phyloP scores from a whole-genome alignment of 1,139 yeast species.

The Yamadazyma oceani region DNA sequence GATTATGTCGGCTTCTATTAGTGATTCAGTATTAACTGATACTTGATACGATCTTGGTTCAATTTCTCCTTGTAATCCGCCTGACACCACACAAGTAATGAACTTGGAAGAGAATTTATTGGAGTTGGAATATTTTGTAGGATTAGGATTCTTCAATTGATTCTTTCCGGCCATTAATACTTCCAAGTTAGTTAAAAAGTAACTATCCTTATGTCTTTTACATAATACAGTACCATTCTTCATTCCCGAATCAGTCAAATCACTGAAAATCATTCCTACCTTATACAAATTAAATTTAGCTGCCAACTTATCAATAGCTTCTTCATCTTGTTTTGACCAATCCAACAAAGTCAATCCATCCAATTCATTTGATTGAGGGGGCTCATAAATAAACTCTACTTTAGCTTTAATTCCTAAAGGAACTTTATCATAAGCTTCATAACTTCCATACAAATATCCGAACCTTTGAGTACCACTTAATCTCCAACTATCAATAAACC shows the following conservation, averaged over 20 bases:
- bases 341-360: slow-evolving; percentile 76
- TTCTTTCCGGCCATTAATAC: slow-evolving; percentile 80
- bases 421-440: slow-evolving; percentile 72
- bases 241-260: slow-evolving; percentile 81
- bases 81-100: slow-evolving; percentile 90
- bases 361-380: slow-evolving; percentile 81
- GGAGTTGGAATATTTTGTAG: slow-evolving; percentile 61
- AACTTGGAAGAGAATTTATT: slow-evolving; percentile 83
- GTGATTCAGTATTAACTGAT: slow-evolving; percentile 81
- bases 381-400: slow-evolving; percentile 91
- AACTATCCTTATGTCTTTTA: slow-evolving; percentile 90
- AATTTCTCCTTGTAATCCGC: slow-evolving; percentile 82
- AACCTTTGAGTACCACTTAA: slow-evolving; percentile 81
- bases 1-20: slow-evolving; percentile 82
- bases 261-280: slow-evolving; percentile 88
- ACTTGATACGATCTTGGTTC: slow-evolving; percentile 93
- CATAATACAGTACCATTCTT: slow-evolving; percentile 89
- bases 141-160: slow-evolving; percentile 68
- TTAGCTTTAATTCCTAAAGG: slow-evolving; percentile 94
- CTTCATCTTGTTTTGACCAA: slow-evolving; percentile 53
- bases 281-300: slow-evolving; percentile 60
- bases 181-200: slow-evolving; percentile 84
- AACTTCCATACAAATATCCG: slow-evolving; percentile 82
- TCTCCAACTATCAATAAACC: slow-evolving; percentile 91
- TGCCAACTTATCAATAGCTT: slow-evolving; percentile 56